phyloP scores from a whole-genome alignment of 306 rosid genomes.

The Trifolium subterraneum region DNA sequence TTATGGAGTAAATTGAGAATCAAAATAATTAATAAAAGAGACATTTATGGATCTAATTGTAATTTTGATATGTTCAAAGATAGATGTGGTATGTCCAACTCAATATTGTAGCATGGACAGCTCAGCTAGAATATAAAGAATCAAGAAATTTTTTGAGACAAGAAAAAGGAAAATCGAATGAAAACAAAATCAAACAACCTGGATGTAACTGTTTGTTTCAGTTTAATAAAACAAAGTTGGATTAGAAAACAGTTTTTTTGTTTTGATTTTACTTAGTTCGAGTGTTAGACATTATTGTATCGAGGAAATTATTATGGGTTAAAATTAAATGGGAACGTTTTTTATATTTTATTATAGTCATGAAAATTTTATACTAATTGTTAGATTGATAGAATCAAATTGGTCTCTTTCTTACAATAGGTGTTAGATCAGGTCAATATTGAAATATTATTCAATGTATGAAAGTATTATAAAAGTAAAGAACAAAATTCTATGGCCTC shows the following conservation, averaged over 20 bases:
- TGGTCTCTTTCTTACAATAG: not conserved
- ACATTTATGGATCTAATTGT: too few relatives aligned
- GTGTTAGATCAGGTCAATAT: not conserved
- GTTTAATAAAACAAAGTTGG: constrained; percentile 10
- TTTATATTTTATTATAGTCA: not conserved
- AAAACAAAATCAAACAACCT: constrained; percentile 12
- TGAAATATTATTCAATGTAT: not conserved
- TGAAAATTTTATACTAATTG: not conserved
- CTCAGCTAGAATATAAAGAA: constrained; percentile 3
- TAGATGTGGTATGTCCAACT: too few relatives aligned
- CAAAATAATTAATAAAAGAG: too few relatives aligned
- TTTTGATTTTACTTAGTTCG: not conserved
- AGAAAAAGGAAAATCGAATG: not conserved
- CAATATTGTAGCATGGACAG: not conserved
- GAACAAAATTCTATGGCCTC: too few relatives aligned
- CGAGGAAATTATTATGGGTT: not conserved
- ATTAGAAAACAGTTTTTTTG: not conserved
- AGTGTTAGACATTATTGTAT: not conserved
- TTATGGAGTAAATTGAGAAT: too few relatives aligned
- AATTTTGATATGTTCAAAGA: too few relatives aligned
- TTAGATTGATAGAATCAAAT: not conserved
- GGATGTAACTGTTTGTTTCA: constrained; percentile 6
- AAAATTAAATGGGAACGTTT: not conserved
- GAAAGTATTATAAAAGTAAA: too few relatives aligned
- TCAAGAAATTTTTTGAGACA: not conserved